Evolutionary conservation across 768 basidiomycete species (phyloP).

Genomic region (Auricularia sp.): DNA sequence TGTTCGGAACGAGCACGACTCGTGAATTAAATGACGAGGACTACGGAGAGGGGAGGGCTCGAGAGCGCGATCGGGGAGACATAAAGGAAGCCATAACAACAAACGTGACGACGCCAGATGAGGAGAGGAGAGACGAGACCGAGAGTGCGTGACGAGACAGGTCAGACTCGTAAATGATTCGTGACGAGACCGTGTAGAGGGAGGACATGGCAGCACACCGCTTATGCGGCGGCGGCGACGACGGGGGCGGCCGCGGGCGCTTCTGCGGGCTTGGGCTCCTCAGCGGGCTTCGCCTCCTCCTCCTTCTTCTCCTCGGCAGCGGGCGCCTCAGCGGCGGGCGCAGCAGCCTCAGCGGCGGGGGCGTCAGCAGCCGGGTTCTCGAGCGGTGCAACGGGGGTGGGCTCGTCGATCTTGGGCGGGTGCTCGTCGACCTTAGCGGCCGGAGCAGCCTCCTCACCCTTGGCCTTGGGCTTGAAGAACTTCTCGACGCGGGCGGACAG

Average conservation of each 20-base stretch:
- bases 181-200: constrained; percentile 16
- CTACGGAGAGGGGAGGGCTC: background rate
- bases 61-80: constrained; percentile 2
- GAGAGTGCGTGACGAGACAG: constrained; percentile 20
- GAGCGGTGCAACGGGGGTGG: constrained; percentile 70
- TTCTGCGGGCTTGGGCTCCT: constrained; percentile 27
- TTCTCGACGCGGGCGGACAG: constrained; percentile 75
- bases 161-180: constrained; percentile 15
- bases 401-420: constrained; percentile 82
- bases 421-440: constrained; percentile 83
- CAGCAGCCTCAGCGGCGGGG: constrained; percentile 36
- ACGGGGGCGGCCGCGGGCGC: constrained; percentile 50
- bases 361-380: constrained; percentile 40
- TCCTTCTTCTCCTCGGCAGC: background rate
- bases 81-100: background rate
- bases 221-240: constrained; percentile 75
- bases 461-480: constrained; percentile 46
- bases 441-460: constrained; percentile 29
- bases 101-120: constrained; percentile 39
- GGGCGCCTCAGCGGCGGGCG: constrained; percentile 17
- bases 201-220: constrained; percentile 2
- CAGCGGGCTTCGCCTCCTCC: constrained; percentile 22
- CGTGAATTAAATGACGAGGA: background rate
- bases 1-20: constrained; percentile 11
- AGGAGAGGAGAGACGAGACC: constrained; percentile 43